Percentiles rank a stretch among this genome's conserved stretches.
phyloP scores from a whole-genome alignment of 257 asterid genomes.

The Jacaranda copaia region DNA sequence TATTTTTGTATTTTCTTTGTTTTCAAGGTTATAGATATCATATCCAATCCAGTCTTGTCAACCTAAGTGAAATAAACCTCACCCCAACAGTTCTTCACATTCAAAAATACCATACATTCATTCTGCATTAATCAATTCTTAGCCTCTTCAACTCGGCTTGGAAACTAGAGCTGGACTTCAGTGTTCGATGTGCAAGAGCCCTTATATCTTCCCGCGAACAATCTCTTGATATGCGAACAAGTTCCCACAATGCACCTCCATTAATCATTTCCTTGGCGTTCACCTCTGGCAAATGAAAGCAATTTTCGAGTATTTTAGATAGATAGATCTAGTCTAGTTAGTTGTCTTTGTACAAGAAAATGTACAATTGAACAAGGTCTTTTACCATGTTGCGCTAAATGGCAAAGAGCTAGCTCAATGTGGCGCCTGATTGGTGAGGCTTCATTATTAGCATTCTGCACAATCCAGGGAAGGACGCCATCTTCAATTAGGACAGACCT shows the following conservation, averaged over 20 bases:
- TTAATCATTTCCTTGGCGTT: conserved; percentile 75
- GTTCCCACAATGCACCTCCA: conserved; percentile 83
- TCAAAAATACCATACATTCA: conserved; percentile 11
- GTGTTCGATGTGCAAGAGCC: conserved; percentile 67
- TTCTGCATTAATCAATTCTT: conserved; percentile 52
- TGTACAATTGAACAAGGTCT: conserved; percentile 1
- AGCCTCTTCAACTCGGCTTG: conserved; percentile 66
- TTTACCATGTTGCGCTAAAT: conserved; percentile 82
- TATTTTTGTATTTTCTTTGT: neutral
- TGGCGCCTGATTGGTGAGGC: conserved; percentile 78
- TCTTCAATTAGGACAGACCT: conserved; percentile 83
- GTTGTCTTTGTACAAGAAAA: conserved; percentile 1
- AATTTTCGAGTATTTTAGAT: conserved; percentile 26
- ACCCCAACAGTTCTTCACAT: conserved; percentile 1
- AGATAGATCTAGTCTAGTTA: neutral
- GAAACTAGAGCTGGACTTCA: conserved; percentile 62
- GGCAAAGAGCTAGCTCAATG: conserved; percentile 86
- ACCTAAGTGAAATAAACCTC: conserved; percentile 22
- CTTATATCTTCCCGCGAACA: conserved; percentile 79
- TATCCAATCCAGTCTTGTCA: conserved; percentile 26
- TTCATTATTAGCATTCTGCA: conserved; percentile 80
- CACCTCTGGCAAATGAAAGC: conserved; percentile 55
- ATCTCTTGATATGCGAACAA: conserved; percentile 72
- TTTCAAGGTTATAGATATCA: neutral
- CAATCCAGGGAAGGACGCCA: conserved; percentile 85